Percentiles rank a stretch among this genome's conserved stretches.
phyloP scores from a whole-genome alignment of 1,284 basidiomycete species.

The Moesziomyces antarcticus region DNA sequence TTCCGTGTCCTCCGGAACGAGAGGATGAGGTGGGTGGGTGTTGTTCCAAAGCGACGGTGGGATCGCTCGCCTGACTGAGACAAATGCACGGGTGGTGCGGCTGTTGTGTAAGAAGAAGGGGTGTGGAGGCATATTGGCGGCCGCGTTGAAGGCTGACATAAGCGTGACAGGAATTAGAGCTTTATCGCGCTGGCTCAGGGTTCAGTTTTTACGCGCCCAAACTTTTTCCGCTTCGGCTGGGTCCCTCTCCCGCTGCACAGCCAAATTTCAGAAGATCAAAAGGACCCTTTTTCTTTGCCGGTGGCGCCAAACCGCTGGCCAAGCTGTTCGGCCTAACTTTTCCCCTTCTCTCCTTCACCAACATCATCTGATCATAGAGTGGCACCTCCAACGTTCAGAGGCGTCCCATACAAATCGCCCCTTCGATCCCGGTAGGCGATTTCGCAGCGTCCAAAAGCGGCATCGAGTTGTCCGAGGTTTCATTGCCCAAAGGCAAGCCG shows the following conservation, averaged over 20 bases:
- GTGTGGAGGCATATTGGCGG: constrained; percentile 28
- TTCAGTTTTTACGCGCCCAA: constrained; percentile 16
- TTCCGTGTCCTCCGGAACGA: no score
- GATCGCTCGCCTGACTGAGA: no score
- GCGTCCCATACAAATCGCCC: no score
- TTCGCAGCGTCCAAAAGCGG: no score
- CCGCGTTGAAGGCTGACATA: background rate
- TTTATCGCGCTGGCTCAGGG: constrained; percentile 19
- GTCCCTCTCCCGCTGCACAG: background rate
- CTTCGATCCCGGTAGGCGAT: no score
- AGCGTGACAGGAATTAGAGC: constrained; percentile 16
- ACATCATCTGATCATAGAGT: no score
- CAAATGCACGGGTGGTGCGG: background rate
- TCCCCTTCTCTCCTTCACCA: background rate
- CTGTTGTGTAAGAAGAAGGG: constrained; percentile 3
- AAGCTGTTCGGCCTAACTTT: background rate
- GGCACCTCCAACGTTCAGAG: no score
- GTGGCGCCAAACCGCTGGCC: no score
- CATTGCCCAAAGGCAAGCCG: no score
- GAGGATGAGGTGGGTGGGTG: background rate
- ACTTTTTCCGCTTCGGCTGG: constrained; percentile 11
- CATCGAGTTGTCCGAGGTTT: no score
- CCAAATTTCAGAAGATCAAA: background rate
- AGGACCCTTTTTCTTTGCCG: background rate
- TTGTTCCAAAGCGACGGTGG: background rate